phyloP scores from a whole-genome alignment of 768 basidiomycete genomes.

The Hygrocybe coccinea region DNA sequence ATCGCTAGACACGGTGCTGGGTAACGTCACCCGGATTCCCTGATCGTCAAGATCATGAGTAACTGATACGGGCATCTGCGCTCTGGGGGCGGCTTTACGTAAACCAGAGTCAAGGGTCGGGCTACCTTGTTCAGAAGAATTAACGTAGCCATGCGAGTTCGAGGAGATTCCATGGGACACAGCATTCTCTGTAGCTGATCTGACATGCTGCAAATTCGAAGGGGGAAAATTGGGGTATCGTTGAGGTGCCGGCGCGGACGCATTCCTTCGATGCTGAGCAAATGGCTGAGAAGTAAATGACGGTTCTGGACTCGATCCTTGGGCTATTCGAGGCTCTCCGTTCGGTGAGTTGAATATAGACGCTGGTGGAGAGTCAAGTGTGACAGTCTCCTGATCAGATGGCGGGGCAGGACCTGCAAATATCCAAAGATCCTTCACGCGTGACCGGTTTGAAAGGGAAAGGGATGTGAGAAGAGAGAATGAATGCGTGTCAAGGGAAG shows the following conservation, averaged over 20 bases:
- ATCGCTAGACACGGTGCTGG: constrained; percentile 49
- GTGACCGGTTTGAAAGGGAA: constrained; percentile 61
- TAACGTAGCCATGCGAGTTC: background rate
- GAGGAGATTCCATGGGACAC: constrained; percentile 11
- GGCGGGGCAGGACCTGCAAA: constrained; percentile 53
- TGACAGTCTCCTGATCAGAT: constrained; percentile 27
- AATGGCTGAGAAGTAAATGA: constrained; percentile 10
- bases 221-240: constrained; percentile 13
- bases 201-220: constrained; percentile 28
- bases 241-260: constrained; percentile 30
- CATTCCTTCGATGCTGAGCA: constrained; percentile 34
- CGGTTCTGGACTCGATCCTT: constrained; percentile 15
- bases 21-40: constrained; percentile 41
- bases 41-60: constrained; percentile 38
- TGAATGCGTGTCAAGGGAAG: constrained; percentile 61
- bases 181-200: constrained; percentile 31
- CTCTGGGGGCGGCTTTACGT: constrained; percentile 61
- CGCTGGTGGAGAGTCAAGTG: constrained; percentile 31
- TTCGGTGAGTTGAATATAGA: constrained; percentile 23
- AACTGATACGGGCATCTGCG: constrained; percentile 59
- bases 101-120: constrained; percentile 15
- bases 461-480: constrained; percentile 67
- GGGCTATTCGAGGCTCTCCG: constrained; percentile 19
- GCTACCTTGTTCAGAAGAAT: background rate
- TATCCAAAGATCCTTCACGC: constrained; percentile 74